Evolutionary conservation across 495 filamentous ascomycete species (phyloP).

Genomic region (Aspergillus homomorphus): DNA sequence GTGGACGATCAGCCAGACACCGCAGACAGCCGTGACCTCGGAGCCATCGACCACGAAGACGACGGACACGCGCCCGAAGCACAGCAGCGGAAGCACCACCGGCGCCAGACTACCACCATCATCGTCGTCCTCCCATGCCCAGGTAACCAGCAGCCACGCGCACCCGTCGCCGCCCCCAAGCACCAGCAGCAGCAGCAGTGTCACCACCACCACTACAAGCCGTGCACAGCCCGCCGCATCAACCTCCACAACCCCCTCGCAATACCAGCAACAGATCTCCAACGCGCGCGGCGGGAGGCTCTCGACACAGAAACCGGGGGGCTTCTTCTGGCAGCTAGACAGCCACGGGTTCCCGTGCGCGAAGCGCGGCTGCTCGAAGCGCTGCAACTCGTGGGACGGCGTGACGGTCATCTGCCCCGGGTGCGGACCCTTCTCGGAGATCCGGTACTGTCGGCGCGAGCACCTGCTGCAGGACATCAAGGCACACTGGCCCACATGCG

Average conservation of each 20-base stretch:
- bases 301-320: slow-evolving; percentile 12
- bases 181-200: not conserved
- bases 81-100: not conserved
- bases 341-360: slow-evolving; percentile 28
- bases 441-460: slow-evolving; percentile 40
- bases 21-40: slow-evolving; percentile 12
- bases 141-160: slow-evolving; percentile 14
- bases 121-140: not conserved
- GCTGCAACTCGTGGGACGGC: slow-evolving; percentile 51
- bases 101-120: not conserved
- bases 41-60: not conserved
- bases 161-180: slow-evolving; percentile 11
- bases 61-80: not conserved
- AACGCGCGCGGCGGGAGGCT: not conserved
- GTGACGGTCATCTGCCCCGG: slow-evolving; percentile 36
- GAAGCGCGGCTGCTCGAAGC: slow-evolving; percentile 31
- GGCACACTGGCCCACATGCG: slow-evolving; percentile 35
- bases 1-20: slow-evolving; percentile 8
- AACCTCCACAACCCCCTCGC: no score
- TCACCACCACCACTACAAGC: not conserved
- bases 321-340: slow-evolving; percentile 28
- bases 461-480: slow-evolving; percentile 36
- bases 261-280: not conserved
- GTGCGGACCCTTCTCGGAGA: slow-evolving; percentile 42
- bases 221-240: not conserved